These are phyloP conservation scores for Camellia sinensis DNA, from an alignment of 148 eudicot species.

Conservation along the genomic window DNA sequence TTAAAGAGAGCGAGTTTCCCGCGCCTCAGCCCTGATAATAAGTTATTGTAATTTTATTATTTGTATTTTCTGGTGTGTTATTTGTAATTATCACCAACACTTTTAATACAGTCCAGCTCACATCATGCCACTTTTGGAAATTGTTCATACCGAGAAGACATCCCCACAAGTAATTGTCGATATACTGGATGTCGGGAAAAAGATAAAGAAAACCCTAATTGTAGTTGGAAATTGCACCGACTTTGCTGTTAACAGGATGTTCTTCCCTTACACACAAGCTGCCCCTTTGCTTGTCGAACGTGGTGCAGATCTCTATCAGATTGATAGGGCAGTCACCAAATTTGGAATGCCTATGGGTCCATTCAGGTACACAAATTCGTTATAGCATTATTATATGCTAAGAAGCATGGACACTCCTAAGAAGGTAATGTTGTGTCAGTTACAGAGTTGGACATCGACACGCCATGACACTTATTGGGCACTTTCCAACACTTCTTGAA, in stretches of 20 bases:
- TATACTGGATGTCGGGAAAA: constrained; percentile 82
- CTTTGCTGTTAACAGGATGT: constrained; percentile 93
- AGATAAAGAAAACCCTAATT: constrained; percentile 84
- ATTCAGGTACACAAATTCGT: constrained; percentile 56
- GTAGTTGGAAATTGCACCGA: constrained; percentile 98
- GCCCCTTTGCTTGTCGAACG: constrained; percentile 79
- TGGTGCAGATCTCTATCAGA: constrained; percentile 74
- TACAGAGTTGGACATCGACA: too few relatives aligned
- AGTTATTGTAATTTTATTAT: too few relatives aligned
- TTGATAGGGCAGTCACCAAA: constrained; percentile 72
- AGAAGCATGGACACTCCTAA: too few relatives aligned
- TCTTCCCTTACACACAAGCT: constrained; percentile 88
- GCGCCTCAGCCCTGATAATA: too few relatives aligned
- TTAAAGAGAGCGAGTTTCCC: too few relatives aligned
- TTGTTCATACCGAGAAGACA: constrained; percentile 84
- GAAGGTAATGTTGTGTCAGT: too few relatives aligned
- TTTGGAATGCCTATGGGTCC: constrained; percentile 99
- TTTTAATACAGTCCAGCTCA: constrained; percentile 78
- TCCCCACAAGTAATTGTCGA: constrained; percentile 90
- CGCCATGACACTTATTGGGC: too few relatives aligned
- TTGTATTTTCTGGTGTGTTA: too few relatives aligned
- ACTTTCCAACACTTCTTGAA: too few relatives aligned
- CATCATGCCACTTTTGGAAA: constrained; percentile 95
- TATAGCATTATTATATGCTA: not conserved
- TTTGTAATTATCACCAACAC: too few relatives aligned